Percentiles rank a stretch among this genome's conserved stretches.
Conservation (phyloP, 192 early-diverging fungal genomes). For the Umbelopsis vinacea region DNA sequence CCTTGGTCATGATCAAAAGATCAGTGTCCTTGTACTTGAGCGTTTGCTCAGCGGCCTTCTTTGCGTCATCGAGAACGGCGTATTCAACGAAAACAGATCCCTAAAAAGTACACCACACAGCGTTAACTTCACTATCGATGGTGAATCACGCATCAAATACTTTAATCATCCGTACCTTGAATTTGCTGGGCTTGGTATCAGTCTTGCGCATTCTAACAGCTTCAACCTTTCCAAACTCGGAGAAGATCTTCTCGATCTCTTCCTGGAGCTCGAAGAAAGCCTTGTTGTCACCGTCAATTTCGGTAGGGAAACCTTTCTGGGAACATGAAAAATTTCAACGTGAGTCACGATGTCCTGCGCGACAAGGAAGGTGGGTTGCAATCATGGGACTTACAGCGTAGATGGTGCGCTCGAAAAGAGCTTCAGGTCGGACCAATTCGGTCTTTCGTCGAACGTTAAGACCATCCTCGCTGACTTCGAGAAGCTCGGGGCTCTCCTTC, state of each 20-base stretch:
- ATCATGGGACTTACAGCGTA: constrained; percentile 52
- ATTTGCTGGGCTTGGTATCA: constrained; percentile 22
- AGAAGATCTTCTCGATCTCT: constrained; percentile 49
- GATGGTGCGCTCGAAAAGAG: constrained; percentile 48
- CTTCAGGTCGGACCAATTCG: constrained; percentile 36
- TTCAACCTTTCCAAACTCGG: constrained; percentile 45
- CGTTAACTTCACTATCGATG: not conserved
- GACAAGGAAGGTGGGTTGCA: too few relatives aligned
- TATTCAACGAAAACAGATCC: constrained; percentile 61
- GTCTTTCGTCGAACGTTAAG: constrained; percentile 55
- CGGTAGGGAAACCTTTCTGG: constrained; percentile 30
- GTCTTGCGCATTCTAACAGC: constrained; percentile 39
- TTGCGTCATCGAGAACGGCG: constrained; percentile 49
- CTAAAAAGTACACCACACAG: constrained; percentile 27
- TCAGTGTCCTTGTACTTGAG: constrained; percentile 48
- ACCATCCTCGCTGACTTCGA: constrained; percentile 57
- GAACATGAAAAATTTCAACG: not conserved
- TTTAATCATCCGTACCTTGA: constrained; percentile 43
- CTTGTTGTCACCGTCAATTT: constrained; percentile 9
- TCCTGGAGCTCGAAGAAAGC: constrained; percentile 38
- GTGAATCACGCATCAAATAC: constrained; percentile 10
- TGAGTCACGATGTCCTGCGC: too few relatives aligned
- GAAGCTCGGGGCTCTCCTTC: constrained; percentile 50
- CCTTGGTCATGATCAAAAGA: constrained; percentile 47
- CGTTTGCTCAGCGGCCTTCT: constrained; percentile 48